A percentile compares a stretch with the other conserved stretches of the same genome.
Conservation (phyloP, 140 eudicot species). For the Bidens hawaiensis region DNA sequence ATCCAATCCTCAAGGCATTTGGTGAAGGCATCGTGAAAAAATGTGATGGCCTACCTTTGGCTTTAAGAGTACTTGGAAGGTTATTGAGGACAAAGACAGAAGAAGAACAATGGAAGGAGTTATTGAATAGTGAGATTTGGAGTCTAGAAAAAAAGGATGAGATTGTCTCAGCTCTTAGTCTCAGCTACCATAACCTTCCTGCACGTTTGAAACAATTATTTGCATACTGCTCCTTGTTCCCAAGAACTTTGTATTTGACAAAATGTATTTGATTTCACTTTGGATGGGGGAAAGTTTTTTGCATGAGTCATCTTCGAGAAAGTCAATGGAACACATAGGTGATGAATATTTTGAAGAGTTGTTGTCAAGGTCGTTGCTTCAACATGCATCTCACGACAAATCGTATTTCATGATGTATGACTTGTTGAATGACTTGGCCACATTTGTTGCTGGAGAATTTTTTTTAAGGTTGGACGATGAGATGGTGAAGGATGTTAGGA, state of each 20-base stretch:
- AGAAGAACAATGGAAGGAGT: constrained; percentile 25
- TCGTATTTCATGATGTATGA: constrained; percentile 13
- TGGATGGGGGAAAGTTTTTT: constrained; percentile 19
- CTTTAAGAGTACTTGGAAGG: constrained; percentile 35
- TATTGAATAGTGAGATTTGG: constrained; percentile 1
- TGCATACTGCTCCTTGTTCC: constrained; percentile 16
- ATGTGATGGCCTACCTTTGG: constrained; percentile 51
- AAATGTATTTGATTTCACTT: not conserved
- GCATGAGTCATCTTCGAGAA: not conserved
- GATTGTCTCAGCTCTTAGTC: too few relatives aligned
- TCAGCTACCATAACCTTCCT: not conserved
- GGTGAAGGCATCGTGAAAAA: constrained; percentile 32
- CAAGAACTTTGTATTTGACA: not conserved
- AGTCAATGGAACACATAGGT: constrained; percentile 6
- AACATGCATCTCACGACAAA: not conserved
- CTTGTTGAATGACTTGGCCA: constrained; percentile 5
- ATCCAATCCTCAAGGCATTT: constrained; percentile 13
- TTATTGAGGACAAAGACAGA: constrained; percentile 24
- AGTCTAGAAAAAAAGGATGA: too few relatives aligned
- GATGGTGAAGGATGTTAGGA: not conserved
- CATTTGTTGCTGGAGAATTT: constrained; percentile 1
- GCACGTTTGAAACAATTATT: constrained; percentile 8
- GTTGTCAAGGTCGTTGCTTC: constrained; percentile 10
- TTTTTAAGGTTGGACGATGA: not conserved
- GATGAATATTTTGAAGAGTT: constrained; percentile 1